phyloP scores from a whole-genome alignment of 1,139 yeast genomes.

The Yarrowia galli region DNA sequence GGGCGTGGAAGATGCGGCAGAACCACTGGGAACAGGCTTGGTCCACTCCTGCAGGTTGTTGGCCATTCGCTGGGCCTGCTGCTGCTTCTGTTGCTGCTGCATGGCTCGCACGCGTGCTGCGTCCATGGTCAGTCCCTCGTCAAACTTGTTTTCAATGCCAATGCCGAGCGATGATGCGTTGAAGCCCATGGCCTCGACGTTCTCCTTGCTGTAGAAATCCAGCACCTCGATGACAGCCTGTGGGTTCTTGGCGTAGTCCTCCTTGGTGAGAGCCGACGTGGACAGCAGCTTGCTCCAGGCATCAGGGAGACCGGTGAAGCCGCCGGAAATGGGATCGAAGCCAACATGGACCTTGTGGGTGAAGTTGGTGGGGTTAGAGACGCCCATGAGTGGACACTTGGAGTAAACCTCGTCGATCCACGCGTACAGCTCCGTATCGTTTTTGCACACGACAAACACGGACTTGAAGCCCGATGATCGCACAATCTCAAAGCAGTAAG shows the following conservation, averaged over 20 bases:
- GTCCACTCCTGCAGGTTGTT: constrained; percentile 49
- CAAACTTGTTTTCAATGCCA: constrained; percentile 35
- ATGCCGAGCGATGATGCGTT: constrained; percentile 18
- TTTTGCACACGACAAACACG: constrained; percentile 75
- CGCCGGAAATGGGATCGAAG: constrained; percentile 56
- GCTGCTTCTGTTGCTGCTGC: constrained; percentile 28
- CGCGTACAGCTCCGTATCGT: constrained; percentile 79
- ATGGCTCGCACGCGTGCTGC: constrained; percentile 10
- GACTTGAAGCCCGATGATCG: constrained; percentile 65
- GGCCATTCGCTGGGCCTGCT: constrained; percentile 40
- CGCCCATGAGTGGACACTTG: constrained; percentile 82
- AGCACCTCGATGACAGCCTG: constrained; percentile 80
- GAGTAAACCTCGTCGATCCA: constrained; percentile 93
- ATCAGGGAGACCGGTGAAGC: constrained; percentile 57
- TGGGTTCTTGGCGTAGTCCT: constrained; percentile 56
- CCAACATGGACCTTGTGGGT: constrained; percentile 58
- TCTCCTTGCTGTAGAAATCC: constrained; percentile 66
- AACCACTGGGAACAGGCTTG: constrained; percentile 40
- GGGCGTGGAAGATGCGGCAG: not conserved
- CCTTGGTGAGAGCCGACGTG: constrained; percentile 56
- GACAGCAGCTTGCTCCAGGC: constrained; percentile 55
- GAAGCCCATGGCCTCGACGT: constrained; percentile 37
- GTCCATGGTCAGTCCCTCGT: constrained; percentile 25
- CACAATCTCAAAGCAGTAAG: constrained; percentile 80
- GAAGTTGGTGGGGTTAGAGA: constrained; percentile 57